Evolutionary conservation across 164 flowering plant species (phyloP).

Genomic region (Nymphaea colorata): DNA sequence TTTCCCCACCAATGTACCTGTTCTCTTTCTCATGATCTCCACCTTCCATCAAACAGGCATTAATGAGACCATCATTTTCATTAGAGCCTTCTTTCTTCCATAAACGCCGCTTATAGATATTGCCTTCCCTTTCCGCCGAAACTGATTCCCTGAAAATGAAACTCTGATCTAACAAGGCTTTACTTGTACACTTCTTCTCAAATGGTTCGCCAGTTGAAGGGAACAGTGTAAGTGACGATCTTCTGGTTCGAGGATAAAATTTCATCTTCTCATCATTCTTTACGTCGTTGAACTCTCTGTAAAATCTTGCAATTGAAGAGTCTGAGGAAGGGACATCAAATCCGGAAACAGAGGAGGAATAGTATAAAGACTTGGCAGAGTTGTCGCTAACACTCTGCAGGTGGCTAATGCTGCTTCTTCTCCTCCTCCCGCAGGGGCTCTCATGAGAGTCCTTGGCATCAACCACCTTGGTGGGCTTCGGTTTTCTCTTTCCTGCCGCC

Average conservation of each 20-base stretch:
- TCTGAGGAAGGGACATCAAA: neutral
- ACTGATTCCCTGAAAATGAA: neutral
- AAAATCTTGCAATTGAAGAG: neutral
- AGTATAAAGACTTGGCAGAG: neutral
- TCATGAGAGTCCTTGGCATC: constrained; percentile 25
- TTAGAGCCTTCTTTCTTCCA: neutral
- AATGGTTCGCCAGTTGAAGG: neutral
- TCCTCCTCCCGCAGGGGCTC: constrained; percentile 35
- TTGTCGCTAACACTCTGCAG: constrained; percentile 9
- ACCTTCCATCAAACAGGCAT: too few species aligned
- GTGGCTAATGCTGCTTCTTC: constrained; percentile 32
- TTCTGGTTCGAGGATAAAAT: neutral
- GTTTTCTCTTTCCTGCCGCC: constrained; percentile 62
- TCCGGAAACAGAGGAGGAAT: neutral
- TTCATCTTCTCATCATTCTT: neutral
- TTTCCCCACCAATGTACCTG: neutral
- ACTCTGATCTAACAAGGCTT: neutral
- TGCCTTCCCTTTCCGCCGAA: neutral
- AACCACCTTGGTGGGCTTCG: constrained; percentile 25
- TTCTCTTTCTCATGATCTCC: neutral
- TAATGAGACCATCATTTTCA: neutral
- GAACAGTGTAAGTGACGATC: neutral
- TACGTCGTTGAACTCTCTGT: neutral
- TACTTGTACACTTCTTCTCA: neutral
- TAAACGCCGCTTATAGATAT: too few species aligned